Evolutionary conservation across 2,329 filamentous ascomycete species (phyloP).

Genomic region (Microascus cirrosus): DNA sequence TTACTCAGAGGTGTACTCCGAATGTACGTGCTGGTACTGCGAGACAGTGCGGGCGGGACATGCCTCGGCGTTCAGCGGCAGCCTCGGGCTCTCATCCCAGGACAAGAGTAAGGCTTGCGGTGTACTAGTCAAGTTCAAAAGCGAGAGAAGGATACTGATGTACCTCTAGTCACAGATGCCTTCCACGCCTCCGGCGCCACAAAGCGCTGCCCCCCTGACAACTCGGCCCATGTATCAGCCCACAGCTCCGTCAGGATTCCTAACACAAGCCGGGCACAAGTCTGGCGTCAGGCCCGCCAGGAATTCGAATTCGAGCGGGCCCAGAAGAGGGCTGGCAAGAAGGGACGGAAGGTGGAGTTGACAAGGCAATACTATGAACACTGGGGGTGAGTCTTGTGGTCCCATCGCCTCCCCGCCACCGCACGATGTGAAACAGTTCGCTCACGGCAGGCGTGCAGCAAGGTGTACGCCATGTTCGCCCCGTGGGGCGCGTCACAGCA

Average conservation of each 20-base stretch:
- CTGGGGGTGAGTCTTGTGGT: constrained; percentile 32
- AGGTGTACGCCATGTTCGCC: not conserved
- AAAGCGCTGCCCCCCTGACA: constrained; percentile 38
- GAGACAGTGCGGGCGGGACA: constrained; percentile 38
- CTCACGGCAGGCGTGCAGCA: not conserved
- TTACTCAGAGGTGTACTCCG: constrained; percentile 58
- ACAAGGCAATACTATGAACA: constrained; percentile 38
- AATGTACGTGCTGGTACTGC: constrained; percentile 79
- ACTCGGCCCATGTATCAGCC: constrained; percentile 59
- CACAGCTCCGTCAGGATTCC: constrained; percentile 50
- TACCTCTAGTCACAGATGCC: constrained; percentile 19
- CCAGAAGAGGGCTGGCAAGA: constrained; percentile 33
- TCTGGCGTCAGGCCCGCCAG: constrained; percentile 19
- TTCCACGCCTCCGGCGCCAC: constrained; percentile 38
- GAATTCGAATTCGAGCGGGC: constrained; percentile 48
- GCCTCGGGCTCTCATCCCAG: constrained; percentile 32
- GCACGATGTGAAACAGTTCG: not conserved
- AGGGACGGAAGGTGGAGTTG: constrained; percentile 33
- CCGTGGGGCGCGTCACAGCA: not conserved
- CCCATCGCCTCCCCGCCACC: not conserved
- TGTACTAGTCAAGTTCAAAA: no score
- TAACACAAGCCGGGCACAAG: constrained; percentile 7
- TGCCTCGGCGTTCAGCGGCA: constrained; percentile 28
- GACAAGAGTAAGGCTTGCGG: constrained; percentile 25
- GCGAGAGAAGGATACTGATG: no score